Conservation (phyloP, 1,139 yeast species). For the Taphrina communis region DNA sequence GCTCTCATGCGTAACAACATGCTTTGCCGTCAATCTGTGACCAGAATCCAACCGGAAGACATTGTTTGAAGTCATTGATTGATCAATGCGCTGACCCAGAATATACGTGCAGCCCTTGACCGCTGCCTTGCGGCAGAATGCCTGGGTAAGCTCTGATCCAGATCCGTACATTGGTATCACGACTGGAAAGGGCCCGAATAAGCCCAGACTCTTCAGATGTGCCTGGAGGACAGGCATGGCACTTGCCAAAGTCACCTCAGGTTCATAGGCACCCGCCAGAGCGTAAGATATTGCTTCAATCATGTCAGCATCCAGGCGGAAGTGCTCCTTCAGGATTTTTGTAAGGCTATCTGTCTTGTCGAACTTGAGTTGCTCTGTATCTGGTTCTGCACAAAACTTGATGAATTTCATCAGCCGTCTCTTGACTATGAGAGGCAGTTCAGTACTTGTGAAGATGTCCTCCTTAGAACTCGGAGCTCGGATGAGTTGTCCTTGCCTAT, state of each 20-base stretch:
- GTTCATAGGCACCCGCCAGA: conserved; percentile 74
- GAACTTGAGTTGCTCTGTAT: conserved; percentile 58
- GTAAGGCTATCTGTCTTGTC: neutral
- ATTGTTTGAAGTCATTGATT: conserved; percentile 50
- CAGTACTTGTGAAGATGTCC: conserved; percentile 90
- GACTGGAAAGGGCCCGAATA: conserved; percentile 93
- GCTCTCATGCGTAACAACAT: neutral
- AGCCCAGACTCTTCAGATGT: conserved; percentile 83
- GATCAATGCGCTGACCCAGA: conserved; percentile 61
- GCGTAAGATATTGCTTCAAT: conserved; percentile 60
- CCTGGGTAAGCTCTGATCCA: conserved; percentile 95
- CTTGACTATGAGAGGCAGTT: conserved; percentile 74
- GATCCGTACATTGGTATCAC: conserved; percentile 93
- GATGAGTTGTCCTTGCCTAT: conserved; percentile 56
- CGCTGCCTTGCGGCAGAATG: conserved; percentile 96
- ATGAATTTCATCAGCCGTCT: conserved; percentile 89
- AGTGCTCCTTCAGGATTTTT: conserved; percentile 22
- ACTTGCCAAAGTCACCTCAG: conserved; percentile 67
- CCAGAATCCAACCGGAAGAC: conserved; percentile 80
- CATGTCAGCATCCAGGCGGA: conserved; percentile 5
- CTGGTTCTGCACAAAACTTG: conserved; percentile 80
- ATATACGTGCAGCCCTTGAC: conserved; percentile 97
- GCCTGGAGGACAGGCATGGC: conserved; percentile 83
- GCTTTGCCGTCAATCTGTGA: conserved; percentile 56
- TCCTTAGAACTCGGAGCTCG: conserved; percentile 82